Base-by-base conservation (phyloP, 148 eudicot genomes). In the Rhododendron williamsianum region DNA sequence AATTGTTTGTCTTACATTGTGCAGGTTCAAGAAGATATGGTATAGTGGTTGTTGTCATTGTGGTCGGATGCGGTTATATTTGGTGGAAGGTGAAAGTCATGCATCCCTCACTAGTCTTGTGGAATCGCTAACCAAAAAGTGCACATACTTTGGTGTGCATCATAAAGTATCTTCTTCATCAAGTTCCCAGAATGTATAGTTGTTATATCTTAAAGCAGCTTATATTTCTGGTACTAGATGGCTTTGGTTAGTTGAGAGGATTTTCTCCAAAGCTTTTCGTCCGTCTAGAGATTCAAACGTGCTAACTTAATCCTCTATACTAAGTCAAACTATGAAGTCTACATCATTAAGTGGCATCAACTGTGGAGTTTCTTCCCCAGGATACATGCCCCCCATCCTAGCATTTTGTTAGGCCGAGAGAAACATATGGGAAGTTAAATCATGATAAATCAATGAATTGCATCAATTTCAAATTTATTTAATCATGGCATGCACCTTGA, bases 71-170 rank as follows among this genome's bases (percentile, higher is more conserved):
- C 84, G 98, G 98, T 84, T 95, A 93, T 84, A 88, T 91, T 86
- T 95, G 99, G 99, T 97, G 99, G 99, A 97, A 97, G 99, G 99
- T 97, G 95, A 89, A 6, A 65, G 52, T 33, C 60, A 9, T 41
- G 27, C 67, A 49, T 72, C 65, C 77, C 65, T 76, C 35, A 2
- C 52, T 33, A 86, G 52, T 48, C 48, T 86, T 9, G 35, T 46
- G 76, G 52, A 46, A 54, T 82, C 27, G 19, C 65, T 23, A 65
- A 19, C 15, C 12, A 12, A 9, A 49, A 23, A 12, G 30, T 25
- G 15, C 67, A 13, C 30, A 81, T 54, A 43, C 11, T 41, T 78
- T 74, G 27, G 54, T 71, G 54, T 81, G 81, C 74, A 19, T 81
- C 43, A 25, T 52, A 15, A 54, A 16, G 33, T 49, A 82, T 82